Base-by-base conservation (phyloP, 306 rosid species). In the Adenanthera pavonina region DNA sequence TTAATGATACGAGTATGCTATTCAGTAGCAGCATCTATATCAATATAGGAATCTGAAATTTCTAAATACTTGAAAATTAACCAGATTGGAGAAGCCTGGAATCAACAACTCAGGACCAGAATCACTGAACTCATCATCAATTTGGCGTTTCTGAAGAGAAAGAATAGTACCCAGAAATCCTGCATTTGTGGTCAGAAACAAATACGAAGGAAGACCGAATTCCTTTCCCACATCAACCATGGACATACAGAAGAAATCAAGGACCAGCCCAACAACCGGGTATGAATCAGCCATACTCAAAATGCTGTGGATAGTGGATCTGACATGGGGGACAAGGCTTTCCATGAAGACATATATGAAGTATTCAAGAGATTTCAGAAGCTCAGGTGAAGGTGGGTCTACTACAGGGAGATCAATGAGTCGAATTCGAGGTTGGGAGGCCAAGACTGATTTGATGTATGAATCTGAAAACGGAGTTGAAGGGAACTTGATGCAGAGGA, bases 191-290 rank as follows among this genome's bases (percentile, higher is more conserved):
- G 97, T 75, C 61, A 87, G 54, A 41, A 84, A 90, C 41, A 88
- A 56, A 74, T 85, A 88, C 74, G 88, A 84, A 60, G 90, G 91
- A 35, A 89, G 83, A 1, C 85, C 83, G 15, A 92, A 53, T 46
- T 89, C 88, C 10, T 74, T 77, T 76, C 82, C 93, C 72, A 88
- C 83, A 78, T 86, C 90, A 77, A 88, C 17, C 88, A 91, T 74
- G 30, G 85, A 49, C 76, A 82, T 43, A 17, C 86, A 88, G 47
- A 91, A 86, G 69, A 91, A 80, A 85, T 89, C 90, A 41, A 91
- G 76, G 49, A 91, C 83, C 82, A 92, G 77, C 6, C 77, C 89
- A 16, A 77, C 77, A 72, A 85, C 72, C 1, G 54, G 73, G 34
- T 51, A 53, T 53, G 89, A 80, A 59, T 47, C 72, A 15, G 81